These are phyloP conservation scores for Pseudozyma thailandica DNA, from an alignment of 1,284 basidiomycete species.

Conservation along the genomic window DNA sequence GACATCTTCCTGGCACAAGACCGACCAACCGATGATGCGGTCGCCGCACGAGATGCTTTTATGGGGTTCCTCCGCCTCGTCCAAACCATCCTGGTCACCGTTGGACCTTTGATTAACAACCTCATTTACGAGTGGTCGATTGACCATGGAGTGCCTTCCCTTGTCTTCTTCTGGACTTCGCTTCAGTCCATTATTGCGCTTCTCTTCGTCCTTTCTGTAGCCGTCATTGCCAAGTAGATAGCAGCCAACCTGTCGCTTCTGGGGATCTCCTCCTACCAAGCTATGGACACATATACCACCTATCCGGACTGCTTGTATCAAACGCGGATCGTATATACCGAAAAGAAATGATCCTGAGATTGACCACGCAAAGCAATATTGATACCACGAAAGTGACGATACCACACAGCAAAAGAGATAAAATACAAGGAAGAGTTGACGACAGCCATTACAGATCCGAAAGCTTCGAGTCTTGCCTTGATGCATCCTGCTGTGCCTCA, in stretches of 20 bases:
- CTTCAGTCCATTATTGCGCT: constrained; percentile 10
- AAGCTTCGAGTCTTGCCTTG: background rate
- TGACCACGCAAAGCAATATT: too few species aligned
- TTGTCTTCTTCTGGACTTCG: constrained; percentile 35
- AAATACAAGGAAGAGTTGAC: too few species aligned
- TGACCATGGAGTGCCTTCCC: constrained; percentile 14
- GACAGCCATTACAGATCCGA: background rate
- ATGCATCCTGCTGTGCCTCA: background rate
- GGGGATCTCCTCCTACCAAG: too few species aligned
- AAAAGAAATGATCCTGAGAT: too few species aligned
- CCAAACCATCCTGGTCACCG: background rate
- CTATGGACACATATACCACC: too few species aligned
- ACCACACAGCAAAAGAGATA: too few species aligned
- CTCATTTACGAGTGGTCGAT: constrained; percentile 32
- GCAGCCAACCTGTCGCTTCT: too few species aligned
- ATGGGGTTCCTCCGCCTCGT: constrained; percentile 33
- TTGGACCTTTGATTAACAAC: constrained; percentile 38
- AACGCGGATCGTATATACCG: too few species aligned
- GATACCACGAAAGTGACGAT: too few species aligned
- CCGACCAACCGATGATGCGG: constrained; percentile 22
- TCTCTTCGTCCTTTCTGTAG: constrained; percentile 11
- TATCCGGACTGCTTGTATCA: too few species aligned
- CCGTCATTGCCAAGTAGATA: constrained; percentile 1
- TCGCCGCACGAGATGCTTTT: constrained; percentile 38
- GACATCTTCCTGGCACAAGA: constrained; percentile 42